Conservation (phyloP, 2,329 filamentous ascomycete genomes). For the Alternaria novae-zelandiae region DNA sequence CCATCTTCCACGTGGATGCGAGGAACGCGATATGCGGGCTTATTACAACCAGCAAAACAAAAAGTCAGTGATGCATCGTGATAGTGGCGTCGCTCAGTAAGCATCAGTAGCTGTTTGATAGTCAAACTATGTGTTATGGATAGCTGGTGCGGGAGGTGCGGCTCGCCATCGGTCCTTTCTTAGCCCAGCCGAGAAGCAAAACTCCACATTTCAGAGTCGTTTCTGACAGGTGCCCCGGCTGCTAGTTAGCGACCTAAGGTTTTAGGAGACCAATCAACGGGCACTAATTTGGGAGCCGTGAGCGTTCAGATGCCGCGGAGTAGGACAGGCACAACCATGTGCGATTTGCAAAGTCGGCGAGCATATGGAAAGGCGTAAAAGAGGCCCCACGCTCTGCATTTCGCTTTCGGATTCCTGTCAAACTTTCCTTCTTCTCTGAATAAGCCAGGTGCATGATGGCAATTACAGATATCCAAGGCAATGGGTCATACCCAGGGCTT, state of each 20-base stretch:
- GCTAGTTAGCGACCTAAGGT: not conserved
- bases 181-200: constrained; percentile 7
- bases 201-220: constrained; percentile 2
- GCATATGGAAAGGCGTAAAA: constrained; percentile 9
- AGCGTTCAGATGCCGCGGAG: not conserved
- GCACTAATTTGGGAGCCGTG: not conserved
- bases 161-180: constrained; percentile 5
- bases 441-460: constrained; percentile 9
- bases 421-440: constrained; percentile 2
- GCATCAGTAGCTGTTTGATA: not conserved
- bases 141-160: constrained; percentile 4
- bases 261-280: constrained; percentile 3
- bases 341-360: not conserved
- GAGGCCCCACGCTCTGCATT: constrained; percentile 1
- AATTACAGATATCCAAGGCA: not conserved
- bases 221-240: not conserved
- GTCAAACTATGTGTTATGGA: not conserved
- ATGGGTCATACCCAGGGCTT: constrained; percentile 8
- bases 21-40: not conserved
- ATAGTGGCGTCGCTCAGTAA: not conserved
- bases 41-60: not conserved
- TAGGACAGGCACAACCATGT: not conserved
- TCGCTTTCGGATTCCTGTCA: not conserved
- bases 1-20: not conserved
- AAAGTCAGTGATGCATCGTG: not conserved